Evolutionary conservation across 352 stramenopile genomes (phyloP).

Genomic region (Stephanocyclus meneghinianus): DNA sequence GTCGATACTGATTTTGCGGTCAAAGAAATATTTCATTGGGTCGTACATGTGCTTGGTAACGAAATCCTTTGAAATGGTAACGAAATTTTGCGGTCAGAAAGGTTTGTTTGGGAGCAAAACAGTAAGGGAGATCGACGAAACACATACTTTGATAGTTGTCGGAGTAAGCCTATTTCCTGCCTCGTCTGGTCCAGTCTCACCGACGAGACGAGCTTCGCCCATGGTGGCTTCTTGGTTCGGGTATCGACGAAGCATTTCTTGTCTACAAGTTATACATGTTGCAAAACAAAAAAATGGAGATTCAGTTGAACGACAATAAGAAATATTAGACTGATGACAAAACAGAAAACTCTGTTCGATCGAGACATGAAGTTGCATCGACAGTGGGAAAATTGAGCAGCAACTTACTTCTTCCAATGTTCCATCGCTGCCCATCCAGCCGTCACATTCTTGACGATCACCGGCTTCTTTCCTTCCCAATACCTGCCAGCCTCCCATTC

Average conservation of each 20-base stretch:
- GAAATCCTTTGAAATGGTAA: conserved; percentile 32
- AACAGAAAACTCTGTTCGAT: neutral
- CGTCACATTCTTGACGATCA: conserved; percentile 49
- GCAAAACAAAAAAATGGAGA: neutral
- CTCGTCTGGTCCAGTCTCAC: conserved; percentile 43
- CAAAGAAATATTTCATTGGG: conserved; percentile 61
- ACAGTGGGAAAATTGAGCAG: neutral
- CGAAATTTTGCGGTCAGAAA: neutral
- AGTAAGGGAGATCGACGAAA: neutral
- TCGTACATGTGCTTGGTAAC: conserved; percentile 59
- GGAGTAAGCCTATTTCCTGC: conserved; percentile 39
- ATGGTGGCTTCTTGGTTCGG: conserved; percentile 49
- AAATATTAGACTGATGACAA: too few relatives aligned
- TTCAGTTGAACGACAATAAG: too few relatives aligned
- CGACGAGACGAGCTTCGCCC: conserved; percentile 38
- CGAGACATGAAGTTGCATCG: neutral
- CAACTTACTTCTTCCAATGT: conserved; percentile 35
- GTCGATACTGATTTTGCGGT: conserved; percentile 54
- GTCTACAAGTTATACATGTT: conserved; percentile 2
- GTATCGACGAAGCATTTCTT: conserved; percentile 48
- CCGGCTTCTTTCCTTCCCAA: conserved; percentile 34
- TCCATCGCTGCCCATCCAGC: conserved; percentile 26
- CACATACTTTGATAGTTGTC: conserved; percentile 48
- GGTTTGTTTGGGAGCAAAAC: neutral
- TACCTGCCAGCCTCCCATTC: conserved; percentile 43